phyloP scores from a whole-genome alignment of 31 red algal genomes.

The Porphyra umbilicalis region DNA sequence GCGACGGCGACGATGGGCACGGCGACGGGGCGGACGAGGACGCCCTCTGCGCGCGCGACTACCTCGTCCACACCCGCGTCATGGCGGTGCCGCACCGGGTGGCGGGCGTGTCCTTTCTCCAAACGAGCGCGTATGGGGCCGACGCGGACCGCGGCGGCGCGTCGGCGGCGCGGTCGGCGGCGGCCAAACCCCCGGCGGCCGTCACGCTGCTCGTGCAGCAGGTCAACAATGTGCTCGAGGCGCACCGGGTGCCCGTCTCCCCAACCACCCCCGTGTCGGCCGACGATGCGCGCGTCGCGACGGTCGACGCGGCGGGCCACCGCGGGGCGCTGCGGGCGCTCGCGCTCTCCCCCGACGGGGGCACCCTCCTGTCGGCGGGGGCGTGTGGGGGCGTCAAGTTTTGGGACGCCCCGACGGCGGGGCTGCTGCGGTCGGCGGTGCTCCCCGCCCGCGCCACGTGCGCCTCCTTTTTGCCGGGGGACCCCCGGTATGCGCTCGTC shows the following conservation, averaged over 20 bases:
- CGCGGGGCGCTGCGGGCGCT: slow-evolving; percentile 60
- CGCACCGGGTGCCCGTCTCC: not conserved
- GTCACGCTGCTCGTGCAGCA: not conserved
- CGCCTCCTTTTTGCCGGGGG: slow-evolving; percentile 50
- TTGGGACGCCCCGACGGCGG: slow-evolving; percentile 67
- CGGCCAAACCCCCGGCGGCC: not conserved
- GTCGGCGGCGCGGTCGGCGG: not conserved
- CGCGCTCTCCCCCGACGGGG: slow-evolving; percentile 53
- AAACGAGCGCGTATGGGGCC: not conserved
- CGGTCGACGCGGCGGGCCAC: slow-evolving; percentile 17
- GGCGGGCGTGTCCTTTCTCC: not conserved
- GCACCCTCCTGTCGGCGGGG: slow-evolving; percentile 34
- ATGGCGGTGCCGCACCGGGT: not conserved
- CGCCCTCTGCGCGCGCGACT: slow-evolving; percentile 12
- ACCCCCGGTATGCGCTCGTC: slow-evolving; percentile 47
- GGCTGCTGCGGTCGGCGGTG: slow-evolving; percentile 64
- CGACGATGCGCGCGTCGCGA: not conserved
- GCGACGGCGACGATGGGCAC: not conserved
- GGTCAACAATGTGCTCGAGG: not conserved
- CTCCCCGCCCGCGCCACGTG: slow-evolving; percentile 35
- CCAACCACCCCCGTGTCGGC: not conserved
- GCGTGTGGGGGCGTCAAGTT: slow-evolving; percentile 40
- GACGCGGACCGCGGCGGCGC: not conserved
- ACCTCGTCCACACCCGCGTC: not conserved
- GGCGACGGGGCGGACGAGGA: not conserved